These are phyloP conservation scores for Trametopsis cervina DNA, from an alignment of 768 basidiomycete species.

Conservation along the genomic window DNA sequence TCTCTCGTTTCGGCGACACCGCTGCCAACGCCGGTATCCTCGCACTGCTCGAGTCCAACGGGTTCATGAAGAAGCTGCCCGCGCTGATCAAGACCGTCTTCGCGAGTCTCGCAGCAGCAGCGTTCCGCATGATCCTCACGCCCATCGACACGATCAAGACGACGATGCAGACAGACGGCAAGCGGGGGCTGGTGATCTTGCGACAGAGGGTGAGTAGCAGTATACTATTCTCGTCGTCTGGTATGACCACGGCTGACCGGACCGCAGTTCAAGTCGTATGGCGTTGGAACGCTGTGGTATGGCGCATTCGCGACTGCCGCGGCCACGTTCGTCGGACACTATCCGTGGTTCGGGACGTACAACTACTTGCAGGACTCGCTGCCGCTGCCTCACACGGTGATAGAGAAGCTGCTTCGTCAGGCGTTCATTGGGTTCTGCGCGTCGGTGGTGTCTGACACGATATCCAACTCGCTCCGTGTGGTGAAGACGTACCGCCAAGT, in stretches of 20 bases:
- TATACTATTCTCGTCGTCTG: neutral
- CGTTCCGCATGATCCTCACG: conserved; percentile 86
- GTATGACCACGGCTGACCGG: neutral
- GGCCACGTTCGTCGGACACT: conserved; percentile 91
- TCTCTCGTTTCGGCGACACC: conserved; percentile 89
- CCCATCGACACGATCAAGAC: conserved; percentile 95
- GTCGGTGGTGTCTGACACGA: conserved; percentile 76
- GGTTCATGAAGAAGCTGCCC: conserved; percentile 60
- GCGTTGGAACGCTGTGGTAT: conserved; percentile 78
- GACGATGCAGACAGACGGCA: conserved; percentile 89
- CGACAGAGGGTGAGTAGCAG: conserved; percentile 42
- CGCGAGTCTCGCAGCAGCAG: conserved; percentile 71
- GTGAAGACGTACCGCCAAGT: conserved; percentile 96
- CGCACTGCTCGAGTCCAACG: conserved; percentile 73
- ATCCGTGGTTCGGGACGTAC: conserved; percentile 86
- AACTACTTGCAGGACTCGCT: conserved; percentile 67
- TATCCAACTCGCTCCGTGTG: conserved; percentile 86
- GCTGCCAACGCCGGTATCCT: conserved; percentile 91
- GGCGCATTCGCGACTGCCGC: conserved; percentile 89
- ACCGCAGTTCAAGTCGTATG: conserved; percentile 61
- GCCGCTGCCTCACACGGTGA: conserved; percentile 44
- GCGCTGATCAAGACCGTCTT: conserved; percentile 68
- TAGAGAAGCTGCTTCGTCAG: conserved; percentile 63
- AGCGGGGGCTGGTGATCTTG: conserved; percentile 58
- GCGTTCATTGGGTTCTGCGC: conserved; percentile 91